Base-by-base conservation (phyloP, 805 yeast genomes). In the Candida corydali region DNA sequence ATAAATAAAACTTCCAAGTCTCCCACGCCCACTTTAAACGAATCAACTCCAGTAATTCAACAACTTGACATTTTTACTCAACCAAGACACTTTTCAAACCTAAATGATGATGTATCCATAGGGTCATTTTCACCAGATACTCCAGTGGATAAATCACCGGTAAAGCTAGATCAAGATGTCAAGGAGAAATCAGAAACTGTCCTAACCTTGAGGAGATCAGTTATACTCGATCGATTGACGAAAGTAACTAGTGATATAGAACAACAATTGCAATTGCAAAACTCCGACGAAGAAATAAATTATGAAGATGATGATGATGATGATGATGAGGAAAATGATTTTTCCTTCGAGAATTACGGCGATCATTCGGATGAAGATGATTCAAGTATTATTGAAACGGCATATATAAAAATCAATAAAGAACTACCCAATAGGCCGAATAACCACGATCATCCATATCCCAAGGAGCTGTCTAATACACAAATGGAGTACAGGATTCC, bases 91-190 rank as follows among this genome's bases (percentile, higher is more conserved):
- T 12, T 15, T 25, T 9, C 17, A 14, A 39, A 30, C 12, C 11
- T 20, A 5, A 18, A 15, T 9, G 65, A 59, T 36, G 40, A 47
- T 11, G 34, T 38, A n/a, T 59, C 65, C 12, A 61, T 63, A n/a
- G 69, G 69, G 1, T 54, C 63, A 8, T 61, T 46, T 37, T 61
- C 66, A 4, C 67, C 67, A 1, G 67, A 62, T 34, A 62, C 69
- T 3, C 68, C 68, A 2, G 55, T 54, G 3, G 17, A 32, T n/a
- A 28, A 28, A 25, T 19, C 22, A 15, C 17, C 33, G 3, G 4
- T 15, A 24, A 7, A 5, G 4, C 14, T 6, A 4, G 15, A 14
- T 9, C 17, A 22, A 6, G 12, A 8, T 8, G 39, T 34, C 18
- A 29, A 36, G 23, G 39, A 41, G 4, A 33, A 34, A 24, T 35